Conservation (phyloP, 2,329 filamentous ascomycete species). For the Phaeosphaeria sp. region DNA sequence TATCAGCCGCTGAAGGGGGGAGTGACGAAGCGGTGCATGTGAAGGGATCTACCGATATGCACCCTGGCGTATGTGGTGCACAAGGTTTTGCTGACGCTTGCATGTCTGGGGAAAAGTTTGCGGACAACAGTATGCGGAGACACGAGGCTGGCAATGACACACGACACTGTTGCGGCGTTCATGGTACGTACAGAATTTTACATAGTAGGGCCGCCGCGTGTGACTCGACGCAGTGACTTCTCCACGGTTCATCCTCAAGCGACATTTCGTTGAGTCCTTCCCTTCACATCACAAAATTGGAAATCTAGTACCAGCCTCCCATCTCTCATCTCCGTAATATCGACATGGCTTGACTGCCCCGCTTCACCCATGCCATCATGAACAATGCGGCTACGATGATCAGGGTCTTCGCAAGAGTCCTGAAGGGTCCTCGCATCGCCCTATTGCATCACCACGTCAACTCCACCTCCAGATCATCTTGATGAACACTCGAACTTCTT, state of each 20-base stretch:
- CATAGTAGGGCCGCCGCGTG: neutral
- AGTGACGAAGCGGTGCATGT: neutral
- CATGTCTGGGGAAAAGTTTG: conserved; percentile 6
- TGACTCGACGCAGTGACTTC: neutral
- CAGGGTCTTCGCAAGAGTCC: conserved; percentile 4
- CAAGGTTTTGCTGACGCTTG: neutral
- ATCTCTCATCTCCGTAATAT: neutral
- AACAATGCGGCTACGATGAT: neutral
- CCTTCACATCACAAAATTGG: neutral
- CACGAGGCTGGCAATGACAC: neutral
- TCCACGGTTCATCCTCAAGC: neutral
- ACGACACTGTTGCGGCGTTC: neutral
- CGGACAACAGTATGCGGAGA: conserved; percentile 5
- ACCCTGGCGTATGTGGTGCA: neutral
- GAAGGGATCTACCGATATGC: neutral
- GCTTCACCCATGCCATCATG: neutral
- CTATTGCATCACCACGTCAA: neutral
- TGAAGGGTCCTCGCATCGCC: neutral
- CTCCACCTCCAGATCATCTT: neutral
- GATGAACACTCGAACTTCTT: neutral
- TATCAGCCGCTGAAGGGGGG: neutral
- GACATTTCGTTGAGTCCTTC: neutral
- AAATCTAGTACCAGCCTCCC: neutral
- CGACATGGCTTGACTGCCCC: neutral
- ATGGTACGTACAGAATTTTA: neutral